Conservation (phyloP, 2,329 filamentous ascomycete species). For the Sclerotinia nivalis region DNA sequence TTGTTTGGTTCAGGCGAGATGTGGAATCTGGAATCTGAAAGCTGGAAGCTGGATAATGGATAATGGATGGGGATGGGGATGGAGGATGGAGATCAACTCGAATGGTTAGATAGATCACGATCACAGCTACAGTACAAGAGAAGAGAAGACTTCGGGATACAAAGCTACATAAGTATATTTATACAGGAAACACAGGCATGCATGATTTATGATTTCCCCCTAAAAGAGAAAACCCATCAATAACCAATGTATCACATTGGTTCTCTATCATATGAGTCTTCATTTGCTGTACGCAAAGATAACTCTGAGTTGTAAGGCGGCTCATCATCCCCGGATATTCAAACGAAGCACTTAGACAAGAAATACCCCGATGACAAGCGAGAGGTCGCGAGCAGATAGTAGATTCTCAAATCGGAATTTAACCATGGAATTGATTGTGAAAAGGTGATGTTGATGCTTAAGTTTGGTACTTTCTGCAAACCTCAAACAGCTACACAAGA, state of each 20-base stretch:
- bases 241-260: slow-evolving; percentile 44
- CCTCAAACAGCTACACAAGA: slow-evolving; percentile 21
- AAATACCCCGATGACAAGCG: slow-evolving; percentile 20
- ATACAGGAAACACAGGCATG: slow-evolving; percentile 20
- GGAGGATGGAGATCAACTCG: slow-evolving; percentile 23
- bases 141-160: slow-evolving; percentile 8
- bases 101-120: neutral
- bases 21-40: neutral
- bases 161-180: slow-evolving; percentile 3
- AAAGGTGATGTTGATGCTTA: slow-evolving; percentile 7
- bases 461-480: slow-evolving; percentile 15
- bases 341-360: slow-evolving; percentile 15
- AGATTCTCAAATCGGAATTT: neutral
- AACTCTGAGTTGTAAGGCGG: slow-evolving; percentile 22
- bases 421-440: slow-evolving; percentile 1
- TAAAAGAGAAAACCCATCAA: slow-evolving; percentile 16
- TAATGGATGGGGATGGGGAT: neutral
- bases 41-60: neutral
- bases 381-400: neutral
- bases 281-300: slow-evolving; percentile 21
- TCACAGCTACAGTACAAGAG: neutral
- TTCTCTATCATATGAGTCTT: slow-evolving; percentile 20
- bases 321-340: slow-evolving; percentile 15
- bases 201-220: neutral
- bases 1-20: too few species aligned